Evolutionary conservation across 148 eudicot species (phyloP), one percentile per base, ranked within the genome.

Genomic region (Salicornia ramosissima): DNA sequence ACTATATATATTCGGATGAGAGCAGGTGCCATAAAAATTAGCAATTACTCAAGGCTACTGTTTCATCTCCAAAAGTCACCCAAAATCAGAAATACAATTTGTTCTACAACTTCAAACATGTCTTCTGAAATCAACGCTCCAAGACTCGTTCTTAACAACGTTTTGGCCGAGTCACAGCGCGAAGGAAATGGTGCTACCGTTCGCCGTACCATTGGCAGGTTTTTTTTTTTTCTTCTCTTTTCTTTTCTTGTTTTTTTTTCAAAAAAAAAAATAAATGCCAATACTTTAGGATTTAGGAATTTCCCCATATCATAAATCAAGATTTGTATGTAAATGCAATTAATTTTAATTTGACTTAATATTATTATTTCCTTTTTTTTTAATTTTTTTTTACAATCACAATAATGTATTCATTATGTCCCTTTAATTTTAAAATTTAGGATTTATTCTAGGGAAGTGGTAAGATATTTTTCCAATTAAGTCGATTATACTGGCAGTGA

Each of bases 181-280:
- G 82, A 81, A 68, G 84, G 84, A 11, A 72, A 75, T 34, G 84
- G 84, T 31, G 84, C 84, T 43, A 75, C 77, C 19, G 82, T 81
- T 36, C 67, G 84, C 18, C 81, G 84, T 64, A 81, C 82, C 71
- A 81, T 81, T 58, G 82, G 84, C 43, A 81, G 84, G 84, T 80
- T 21, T 1, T 10, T 18, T 39, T 52, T 68, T 16, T 40, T 49
- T 25, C 12, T 26, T 36, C 5, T 7, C 65, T 42, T 31, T 3
- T 5, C 25, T 59, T 72, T 6, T 28, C 11, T 40, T 24, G 24
- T 21, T n/a, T 47, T 47, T 12, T 13, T 19, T 2, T 0, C 6
- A 16, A 15, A 5, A 16, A 15, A 47, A 47, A 47, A 13, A 8
- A 4, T 0, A 8, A 47, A 3, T 13, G 16, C 14, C 1, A 9